Conservation (phyloP, 495 filamentous ascomycete species). For the Lophiotrema nucula region DNA sequence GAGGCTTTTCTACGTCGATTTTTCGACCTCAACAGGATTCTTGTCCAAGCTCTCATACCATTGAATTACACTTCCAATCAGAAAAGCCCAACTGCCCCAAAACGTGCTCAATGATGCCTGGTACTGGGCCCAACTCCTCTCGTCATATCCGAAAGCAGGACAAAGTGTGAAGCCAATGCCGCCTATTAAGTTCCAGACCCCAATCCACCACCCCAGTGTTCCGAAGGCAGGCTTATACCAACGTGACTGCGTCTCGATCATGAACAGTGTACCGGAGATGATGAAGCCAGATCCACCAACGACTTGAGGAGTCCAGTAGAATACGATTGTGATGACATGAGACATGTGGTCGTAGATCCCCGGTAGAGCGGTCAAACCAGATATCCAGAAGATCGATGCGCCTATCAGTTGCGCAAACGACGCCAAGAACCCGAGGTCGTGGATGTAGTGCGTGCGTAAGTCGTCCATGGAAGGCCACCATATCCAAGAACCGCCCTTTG, state of each 20-base stretch:
- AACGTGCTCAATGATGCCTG: constrained; percentile 61
- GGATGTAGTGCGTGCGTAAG: constrained; percentile 61
- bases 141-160: constrained; percentile 58
- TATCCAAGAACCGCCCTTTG: constrained; percentile 45
- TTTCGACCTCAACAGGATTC: constrained; percentile 52
- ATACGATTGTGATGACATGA: constrained; percentile 51
- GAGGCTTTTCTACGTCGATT: no score
- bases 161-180: constrained; percentile 68
- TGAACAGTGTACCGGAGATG: constrained; percentile 59
- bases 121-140: constrained; percentile 53
- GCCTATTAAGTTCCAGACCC: constrained; percentile 58
- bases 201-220: constrained; percentile 63
- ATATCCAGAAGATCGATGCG: constrained; percentile 67
- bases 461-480: constrained; percentile 62
- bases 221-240: constrained; percentile 62
- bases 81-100: constrained; percentile 68
- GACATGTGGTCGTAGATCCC: constrained; percentile 53
- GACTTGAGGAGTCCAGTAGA: constrained; percentile 69
- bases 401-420: constrained; percentile 60
- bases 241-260: constrained; percentile 65
- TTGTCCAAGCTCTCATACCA: constrained; percentile 65
- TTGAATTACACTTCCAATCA: constrained; percentile 63
- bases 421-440: constrained; percentile 68
- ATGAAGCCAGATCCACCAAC: constrained; percentile 66
- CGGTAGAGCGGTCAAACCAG: constrained; percentile 64